Base-by-base conservation (phyloP, 2,329 filamentous ascomycete genomes). In the Cyphellophora attinorum region DNA sequence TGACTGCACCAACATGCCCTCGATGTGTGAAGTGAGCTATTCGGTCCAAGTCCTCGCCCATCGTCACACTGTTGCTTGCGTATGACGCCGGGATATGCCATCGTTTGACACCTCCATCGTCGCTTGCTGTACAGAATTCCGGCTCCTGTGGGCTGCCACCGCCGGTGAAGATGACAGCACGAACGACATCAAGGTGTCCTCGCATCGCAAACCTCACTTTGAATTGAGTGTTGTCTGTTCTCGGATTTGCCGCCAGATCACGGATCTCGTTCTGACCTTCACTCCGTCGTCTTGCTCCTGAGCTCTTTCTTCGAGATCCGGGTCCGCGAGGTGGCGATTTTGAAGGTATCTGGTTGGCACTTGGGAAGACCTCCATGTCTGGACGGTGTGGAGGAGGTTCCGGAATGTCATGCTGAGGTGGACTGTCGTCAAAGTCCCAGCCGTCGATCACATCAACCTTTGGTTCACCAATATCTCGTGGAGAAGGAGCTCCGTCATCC, bases 71-170 rank as follows among this genome's bases (percentile, higher is more conserved):
- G 5, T 60, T 74, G 55, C 54, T 63, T 50, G 48, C 67, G 58
- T 70, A 72, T 27, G 83, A 79, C 12, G 76, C 74, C 6, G 91
- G 91, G 40, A 98, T 86, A 51, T 93, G 88, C 79, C 93, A 98
- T 34, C 91, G 77, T 60, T 98, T 98, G 56, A 98, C 83, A 50
- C 89, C 82, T 38, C 89, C 89, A 55, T 98, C 91, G 51, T 98
- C 91, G 37, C 89, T 85, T 32, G 84, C 85, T 3, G 89, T 98
- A 60, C 89, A 96, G 35, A 98, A 89, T 58, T 98, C 91, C 2
- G 91, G 91, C 55, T 98, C 91, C 3, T 85, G 85, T 3, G 88
- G 88, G 52, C 86, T 95, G 41, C 91, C 91, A 27, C 91, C 91
- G 15, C 91, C 91, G 1, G 88, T 96, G 61, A 98, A 98, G 44